phyloP scores from a whole-genome alignment of 225 moss, liverwort and hornwort genomes.

The Polytrichum commune region DNA sequence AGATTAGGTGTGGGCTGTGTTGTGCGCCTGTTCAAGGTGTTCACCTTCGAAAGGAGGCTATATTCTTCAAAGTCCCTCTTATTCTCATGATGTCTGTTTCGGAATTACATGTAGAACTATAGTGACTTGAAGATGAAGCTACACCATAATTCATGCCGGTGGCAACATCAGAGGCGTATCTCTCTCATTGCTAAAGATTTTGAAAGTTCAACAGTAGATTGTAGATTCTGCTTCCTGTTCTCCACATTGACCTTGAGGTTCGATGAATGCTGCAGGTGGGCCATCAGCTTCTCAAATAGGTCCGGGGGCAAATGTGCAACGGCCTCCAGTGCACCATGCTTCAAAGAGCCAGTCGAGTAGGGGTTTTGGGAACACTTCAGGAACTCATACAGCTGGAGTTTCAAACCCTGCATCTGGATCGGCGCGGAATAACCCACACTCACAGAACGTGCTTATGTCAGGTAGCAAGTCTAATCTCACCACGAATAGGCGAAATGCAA shows the following conservation, averaged over 20 bases:
- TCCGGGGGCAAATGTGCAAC: slow-evolving; percentile 31
- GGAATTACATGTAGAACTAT: too few relatives aligned
- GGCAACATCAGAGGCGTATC: not conserved
- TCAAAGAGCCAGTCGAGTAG: slow-evolving; percentile 51
- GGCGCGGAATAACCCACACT: slow-evolving; percentile 27
- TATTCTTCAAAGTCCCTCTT: too few relatives aligned
- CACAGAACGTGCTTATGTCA: slow-evolving; percentile 14
- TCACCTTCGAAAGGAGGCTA: too few relatives aligned
- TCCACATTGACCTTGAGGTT: not conserved
- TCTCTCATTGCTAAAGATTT: too few relatives aligned
- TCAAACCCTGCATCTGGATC: slow-evolving; percentile 35
- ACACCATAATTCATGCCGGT: too few relatives aligned
- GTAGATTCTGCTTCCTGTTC: not conserved
- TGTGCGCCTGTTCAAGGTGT: too few relatives aligned
- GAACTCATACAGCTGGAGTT: slow-evolving; percentile 34
- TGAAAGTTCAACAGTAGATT: too few relatives aligned
- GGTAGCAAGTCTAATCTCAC: slow-evolving; percentile 30
- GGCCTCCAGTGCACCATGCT: slow-evolving; percentile 47
- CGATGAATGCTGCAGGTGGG: slow-evolving; percentile 33
- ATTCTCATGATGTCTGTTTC: too few relatives aligned
- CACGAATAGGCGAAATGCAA: slow-evolving; percentile 28
- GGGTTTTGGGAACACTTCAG: slow-evolving; percentile 33
- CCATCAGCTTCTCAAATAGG: slow-evolving; percentile 40
- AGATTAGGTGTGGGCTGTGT: too few relatives aligned
- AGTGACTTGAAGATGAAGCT: too few relatives aligned